Conservation (phyloP, 306 rosid genomes). For the Trifolium pratense region DNA sequence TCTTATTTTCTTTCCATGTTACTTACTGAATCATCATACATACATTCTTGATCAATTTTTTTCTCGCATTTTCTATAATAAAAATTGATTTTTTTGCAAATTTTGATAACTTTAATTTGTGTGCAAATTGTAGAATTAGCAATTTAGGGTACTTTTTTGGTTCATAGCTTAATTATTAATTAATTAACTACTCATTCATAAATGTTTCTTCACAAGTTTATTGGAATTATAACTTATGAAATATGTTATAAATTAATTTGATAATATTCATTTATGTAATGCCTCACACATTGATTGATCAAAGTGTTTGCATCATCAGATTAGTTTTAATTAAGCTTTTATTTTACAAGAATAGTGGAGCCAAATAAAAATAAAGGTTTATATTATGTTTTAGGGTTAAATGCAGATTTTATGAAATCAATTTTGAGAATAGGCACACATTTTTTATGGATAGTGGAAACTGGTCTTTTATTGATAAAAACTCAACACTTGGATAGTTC, state of each 20-base stretch:
- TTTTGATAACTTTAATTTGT: not conserved
- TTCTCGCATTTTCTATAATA: too few species aligned
- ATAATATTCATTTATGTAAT: not conserved
- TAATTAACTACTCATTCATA: not conserved
- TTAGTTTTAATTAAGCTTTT: not conserved
- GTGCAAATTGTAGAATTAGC: not conserved
- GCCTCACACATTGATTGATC: not conserved
- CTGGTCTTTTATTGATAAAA: constrained; percentile 20
- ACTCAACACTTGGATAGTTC: not conserved
- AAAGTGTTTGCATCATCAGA: not conserved
- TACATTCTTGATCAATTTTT: not conserved
- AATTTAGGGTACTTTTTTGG: not conserved
- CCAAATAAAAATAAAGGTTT: not conserved
- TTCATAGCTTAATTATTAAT: not conserved
- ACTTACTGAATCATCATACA: too few species aligned
- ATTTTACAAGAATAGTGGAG: not conserved
- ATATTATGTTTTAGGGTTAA: constrained; percentile 16
- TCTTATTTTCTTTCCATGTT: not conserved
- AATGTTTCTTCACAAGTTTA: not conserved
- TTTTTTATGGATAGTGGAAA: constrained; percentile 3
- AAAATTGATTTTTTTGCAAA: not conserved
- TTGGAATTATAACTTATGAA: not conserved
- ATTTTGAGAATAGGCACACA: not conserved
- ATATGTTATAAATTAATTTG: not conserved
- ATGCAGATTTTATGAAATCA: constrained; percentile 27